A percentile compares a stretch with the other conserved stretches of the same genome.
Conservation (phyloP, 352 stramenopile genomes). For the Phytophthora gonapodyides region DNA sequence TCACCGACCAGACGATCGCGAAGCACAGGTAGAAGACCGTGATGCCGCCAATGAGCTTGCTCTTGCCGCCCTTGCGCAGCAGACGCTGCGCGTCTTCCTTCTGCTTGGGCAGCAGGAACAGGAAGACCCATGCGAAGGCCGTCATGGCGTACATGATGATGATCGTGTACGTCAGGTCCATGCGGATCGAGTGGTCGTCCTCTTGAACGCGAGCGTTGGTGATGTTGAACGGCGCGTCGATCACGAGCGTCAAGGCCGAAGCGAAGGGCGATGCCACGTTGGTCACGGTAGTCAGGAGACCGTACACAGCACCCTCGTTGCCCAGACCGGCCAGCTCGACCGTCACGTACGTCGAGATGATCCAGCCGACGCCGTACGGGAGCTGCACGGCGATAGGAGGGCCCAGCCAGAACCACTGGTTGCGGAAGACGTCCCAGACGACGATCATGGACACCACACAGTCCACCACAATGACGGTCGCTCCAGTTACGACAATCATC, state of each 20-base stretch:
- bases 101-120: slow-evolving; percentile 41
- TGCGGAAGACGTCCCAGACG: slow-evolving; percentile 42
- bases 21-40: slow-evolving; percentile 36
- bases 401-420: slow-evolving; percentile 44
- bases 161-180: slow-evolving; percentile 39
- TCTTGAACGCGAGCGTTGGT: slow-evolving; percentile 37
- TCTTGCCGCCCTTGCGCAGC: slow-evolving; percentile 32
- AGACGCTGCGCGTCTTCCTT: slow-evolving; percentile 42
- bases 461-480: slow-evolving; percentile 34
- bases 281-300: slow-evolving; percentile 38
- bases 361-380: slow-evolving; percentile 34
- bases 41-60: slow-evolving; percentile 33
- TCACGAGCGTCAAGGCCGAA: slow-evolving; percentile 34
- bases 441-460: slow-evolving; percentile 29
- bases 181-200: slow-evolving; percentile 38
- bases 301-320: slow-evolving; percentile 47
- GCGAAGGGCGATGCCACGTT: slow-evolving; percentile 45
- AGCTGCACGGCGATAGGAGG: slow-evolving; percentile 34
- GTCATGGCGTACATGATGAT: slow-evolving; percentile 46
- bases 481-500: slow-evolving; percentile 35
- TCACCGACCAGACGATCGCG: slow-evolving; percentile 40
- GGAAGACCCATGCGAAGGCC: slow-evolving; percentile 33
- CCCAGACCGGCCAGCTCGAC: slow-evolving; percentile 48
- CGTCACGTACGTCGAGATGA: slow-evolving; percentile 38
- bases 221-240: slow-evolving; percentile 43